A percentile compares a stretch with the other conserved stretches of the same genome.
Conservation (phyloP, 805 yeast genomes). For the Saccharomycopsis sp. region DNA sequence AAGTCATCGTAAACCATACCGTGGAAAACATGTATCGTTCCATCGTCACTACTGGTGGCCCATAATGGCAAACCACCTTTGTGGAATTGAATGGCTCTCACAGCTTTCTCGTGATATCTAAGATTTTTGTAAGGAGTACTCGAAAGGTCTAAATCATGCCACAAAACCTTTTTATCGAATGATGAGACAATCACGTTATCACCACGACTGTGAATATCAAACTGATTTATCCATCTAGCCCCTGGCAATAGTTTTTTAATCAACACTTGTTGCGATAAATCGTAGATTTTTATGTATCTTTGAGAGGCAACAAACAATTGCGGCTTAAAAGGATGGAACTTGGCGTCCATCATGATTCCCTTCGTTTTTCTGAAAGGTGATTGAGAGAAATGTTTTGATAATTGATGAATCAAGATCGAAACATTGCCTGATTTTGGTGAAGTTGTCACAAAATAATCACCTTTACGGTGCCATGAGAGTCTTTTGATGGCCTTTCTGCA, state of each 20-base stretch:
- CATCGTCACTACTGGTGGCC: constrained; percentile 94
- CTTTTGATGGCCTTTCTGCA: constrained; percentile 63
- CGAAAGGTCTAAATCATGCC: constrained; percentile 94
- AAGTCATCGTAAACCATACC: constrained; percentile 93
- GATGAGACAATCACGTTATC: constrained; percentile 91
- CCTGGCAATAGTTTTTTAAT: constrained; percentile 88
- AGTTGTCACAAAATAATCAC: constrained; percentile 95
- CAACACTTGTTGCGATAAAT: constrained; percentile 76
- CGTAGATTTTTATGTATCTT: constrained; percentile 85
- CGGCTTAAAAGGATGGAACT: constrained; percentile 95
- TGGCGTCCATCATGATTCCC: constrained; percentile 93
- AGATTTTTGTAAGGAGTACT: constrained; percentile 90
- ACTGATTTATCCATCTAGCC: constrained; percentile 86
- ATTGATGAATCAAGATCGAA: constrained; percentile 88
- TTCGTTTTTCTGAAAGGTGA: constrained; percentile 90
- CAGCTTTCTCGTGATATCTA: constrained; percentile 93
- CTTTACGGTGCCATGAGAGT: constrained; percentile 92
- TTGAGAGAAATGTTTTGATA: constrained; percentile 90
- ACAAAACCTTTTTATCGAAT: constrained; percentile 87
- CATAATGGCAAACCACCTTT: constrained; percentile 79
- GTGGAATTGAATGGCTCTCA: constrained; percentile 82
- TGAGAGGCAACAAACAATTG: constrained; percentile 91
- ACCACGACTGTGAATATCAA: constrained; percentile 95
- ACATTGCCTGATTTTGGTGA: constrained; percentile 88
- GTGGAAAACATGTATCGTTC: constrained; percentile 88